phyloP scores from a whole-genome alignment of 1,139 yeast genomes.

The Saccharomyces pastorianus region DNA sequence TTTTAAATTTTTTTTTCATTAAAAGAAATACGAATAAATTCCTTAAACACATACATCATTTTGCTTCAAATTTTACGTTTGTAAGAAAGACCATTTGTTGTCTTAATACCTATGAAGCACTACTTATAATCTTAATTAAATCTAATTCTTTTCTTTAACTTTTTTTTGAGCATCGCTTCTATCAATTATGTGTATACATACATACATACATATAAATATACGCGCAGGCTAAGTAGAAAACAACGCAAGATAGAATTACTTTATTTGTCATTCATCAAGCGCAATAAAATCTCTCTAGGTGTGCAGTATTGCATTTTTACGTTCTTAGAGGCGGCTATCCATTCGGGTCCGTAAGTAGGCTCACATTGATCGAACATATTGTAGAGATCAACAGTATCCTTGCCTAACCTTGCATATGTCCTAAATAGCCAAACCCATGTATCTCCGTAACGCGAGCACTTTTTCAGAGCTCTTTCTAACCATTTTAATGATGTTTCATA shows the following conservation, averaged over 20 bases:
- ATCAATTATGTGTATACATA: not conserved
- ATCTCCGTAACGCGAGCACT: slow-evolving; percentile 61
- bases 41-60: not conserved
- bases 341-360: slow-evolving; percentile 52
- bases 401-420: slow-evolving; percentile 33
- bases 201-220: too few relatives aligned
- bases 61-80: not conserved
- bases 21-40: not conserved
- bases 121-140: slow-evolving; percentile 5
- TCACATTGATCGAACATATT: slow-evolving; percentile 36
- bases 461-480: slow-evolving; percentile 60
- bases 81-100: not conserved
- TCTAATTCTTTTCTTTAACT: not conserved
- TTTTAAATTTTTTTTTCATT: not conserved
- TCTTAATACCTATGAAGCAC: not conserved
- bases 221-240: not conserved
- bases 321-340: slow-evolving; percentile 45
- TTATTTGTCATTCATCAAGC: not conserved
- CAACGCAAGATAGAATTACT: not conserved
- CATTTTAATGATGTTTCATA: slow-evolving; percentile 59
- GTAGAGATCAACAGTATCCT: slow-evolving; percentile 30
- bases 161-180: not conserved
- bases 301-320: slow-evolving; percentile 14
- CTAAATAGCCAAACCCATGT: slow-evolving; percentile 64
- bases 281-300: slow-evolving; percentile 11